Percentiles rank a stretch among this genome's conserved stretches.
Evolutionary conservation across 371 early-diverging fungal species (phyloP).

Genomic region (Gilbertella persicaria): DNA sequence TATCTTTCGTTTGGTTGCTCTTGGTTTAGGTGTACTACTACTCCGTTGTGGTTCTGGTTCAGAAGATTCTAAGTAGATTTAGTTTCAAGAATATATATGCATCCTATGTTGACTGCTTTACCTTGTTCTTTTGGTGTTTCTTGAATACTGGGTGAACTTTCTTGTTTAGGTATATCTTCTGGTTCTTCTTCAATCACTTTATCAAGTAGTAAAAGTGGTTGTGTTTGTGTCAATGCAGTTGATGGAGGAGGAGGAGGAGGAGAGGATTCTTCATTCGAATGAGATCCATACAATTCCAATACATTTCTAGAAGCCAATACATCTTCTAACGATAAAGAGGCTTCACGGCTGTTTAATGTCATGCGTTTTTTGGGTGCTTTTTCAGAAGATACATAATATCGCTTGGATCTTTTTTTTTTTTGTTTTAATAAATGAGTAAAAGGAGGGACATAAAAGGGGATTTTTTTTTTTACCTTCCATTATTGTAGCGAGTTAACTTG

Average conservation of each 20-base stretch:
- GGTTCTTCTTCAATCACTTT: no score
- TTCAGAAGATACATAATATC: conserved; percentile 21
- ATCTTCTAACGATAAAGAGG: conserved; percentile 58
- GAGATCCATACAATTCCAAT: conserved; percentile 27
- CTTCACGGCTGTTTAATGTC: conserved; percentile 62
- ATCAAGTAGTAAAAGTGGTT: no score
- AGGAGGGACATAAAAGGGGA: background rate
- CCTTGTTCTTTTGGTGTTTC: conserved; percentile 1
- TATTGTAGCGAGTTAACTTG: conserved; percentile 9
- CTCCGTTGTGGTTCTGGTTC: conserved; percentile 3
- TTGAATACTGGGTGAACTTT: no score
- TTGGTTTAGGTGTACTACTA: background rate
- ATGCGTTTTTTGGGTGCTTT: conserved; percentile 56
- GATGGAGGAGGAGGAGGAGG: background rate
- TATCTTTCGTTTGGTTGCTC: conserved; percentile 1
- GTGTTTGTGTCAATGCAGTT: background rate
- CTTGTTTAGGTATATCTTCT: background rate
- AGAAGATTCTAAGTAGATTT: background rate
- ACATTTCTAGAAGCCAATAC: conserved; percentile 47
- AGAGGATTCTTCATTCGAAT: conserved; percentile 5
- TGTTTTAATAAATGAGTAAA: background rate
- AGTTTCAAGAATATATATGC: no score
- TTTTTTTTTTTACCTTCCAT: conserved; percentile 28
- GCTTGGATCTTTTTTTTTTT: conserved; percentile 13
- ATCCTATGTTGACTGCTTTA: no score